Base-by-base conservation (phyloP, 768 basidiomycete genomes). In the Amanita brunnescens region DNA sequence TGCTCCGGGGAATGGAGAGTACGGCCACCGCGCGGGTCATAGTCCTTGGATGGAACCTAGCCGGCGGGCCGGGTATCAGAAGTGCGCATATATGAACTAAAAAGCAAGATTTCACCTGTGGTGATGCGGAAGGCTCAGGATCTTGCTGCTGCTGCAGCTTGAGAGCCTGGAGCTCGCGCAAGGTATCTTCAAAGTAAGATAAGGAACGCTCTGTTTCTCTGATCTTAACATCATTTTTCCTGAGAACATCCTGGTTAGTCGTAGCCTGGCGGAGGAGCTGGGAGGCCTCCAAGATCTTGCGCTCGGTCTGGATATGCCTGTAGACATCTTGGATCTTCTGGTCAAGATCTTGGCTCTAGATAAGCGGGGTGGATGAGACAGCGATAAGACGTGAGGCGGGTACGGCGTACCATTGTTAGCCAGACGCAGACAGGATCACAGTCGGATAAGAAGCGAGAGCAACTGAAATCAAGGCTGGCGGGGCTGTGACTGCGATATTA, bases 301-400 rank as follows among this genome's bases (percentile, higher is more conserved):
- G 87, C 72, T 95, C 91, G 32, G 87, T 92, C 71, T 86, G 80
- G 66, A 95, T 93, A 67, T 87, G 87, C 69, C 81, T 85, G 72
- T 85, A 81, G 61, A 93, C 83, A 68, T 91, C 89, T 66, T 85
- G 83, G 65, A 94, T 91, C 80, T 93, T 94, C 79, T 84, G 83
- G 80, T 92, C 90, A 70, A 91, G 74, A 70, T 89, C 85, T 59
- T 74, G 66, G 65, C 67, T 68, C 76, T 77, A 60, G 56, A 64
- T 65, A 0, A 51, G 41, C 49, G 21, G 38, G 41, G 49, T 38
- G 41, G 56, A 47, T 41, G 23, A 48, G 41, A 62, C 56, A 61
- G 59, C 60, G 54, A 32, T 42, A 18, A 33, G 41, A 52, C 51
- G 26, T 37, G 21, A 40, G 35, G 26, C 49, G 37, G 49, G 35